Conservation (phyloP, 1,139 yeast genomes). For the Diutina sp. region DNA sequence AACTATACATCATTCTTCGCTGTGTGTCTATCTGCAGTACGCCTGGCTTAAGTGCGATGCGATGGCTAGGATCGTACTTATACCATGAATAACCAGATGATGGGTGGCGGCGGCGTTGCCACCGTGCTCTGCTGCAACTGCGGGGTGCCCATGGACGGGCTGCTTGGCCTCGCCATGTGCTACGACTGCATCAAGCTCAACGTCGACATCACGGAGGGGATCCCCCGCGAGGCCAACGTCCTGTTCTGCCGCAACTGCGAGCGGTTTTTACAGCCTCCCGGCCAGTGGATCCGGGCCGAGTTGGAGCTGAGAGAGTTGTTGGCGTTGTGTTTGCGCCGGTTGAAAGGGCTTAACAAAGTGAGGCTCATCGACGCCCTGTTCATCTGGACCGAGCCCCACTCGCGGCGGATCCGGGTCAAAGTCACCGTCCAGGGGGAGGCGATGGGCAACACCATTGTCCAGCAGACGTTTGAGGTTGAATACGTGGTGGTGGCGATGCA, state of each 20-base stretch:
- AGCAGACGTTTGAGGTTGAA: slow-evolving; percentile 92
- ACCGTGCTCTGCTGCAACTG: slow-evolving; percentile 61
- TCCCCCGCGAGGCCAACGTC: slow-evolving; percentile 87
- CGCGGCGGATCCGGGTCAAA: slow-evolving; percentile 83
- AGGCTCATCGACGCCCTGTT: slow-evolving; percentile 88
- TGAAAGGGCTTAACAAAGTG: slow-evolving; percentile 81
- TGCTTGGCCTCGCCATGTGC: slow-evolving; percentile 90
- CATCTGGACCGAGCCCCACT: slow-evolving; percentile 98
- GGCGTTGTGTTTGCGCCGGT: slow-evolving; percentile 78
- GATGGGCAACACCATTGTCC: slow-evolving; percentile 80
- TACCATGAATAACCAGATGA: neutral
- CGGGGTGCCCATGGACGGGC: slow-evolving; percentile 97
- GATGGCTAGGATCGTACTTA: neutral
- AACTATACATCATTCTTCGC: too few relatives aligned
- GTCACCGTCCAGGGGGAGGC: slow-evolving; percentile 96
- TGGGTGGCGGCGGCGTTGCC: neutral
- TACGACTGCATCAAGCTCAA: slow-evolving; percentile 92
- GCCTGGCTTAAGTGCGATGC: neutral
- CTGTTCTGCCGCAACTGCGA: slow-evolving; percentile 97
- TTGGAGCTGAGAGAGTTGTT: slow-evolving; percentile 86
- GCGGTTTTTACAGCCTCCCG: slow-evolving; percentile 87
- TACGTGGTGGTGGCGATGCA: slow-evolving; percentile 92
- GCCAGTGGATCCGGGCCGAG: slow-evolving; percentile 84
- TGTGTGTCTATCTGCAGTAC: too few relatives aligned
- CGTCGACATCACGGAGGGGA: slow-evolving; percentile 90